Conservation (phyloP, 2,329 filamentous ascomycete genomes). For the Pseudopyricularia cyperi region DNA sequence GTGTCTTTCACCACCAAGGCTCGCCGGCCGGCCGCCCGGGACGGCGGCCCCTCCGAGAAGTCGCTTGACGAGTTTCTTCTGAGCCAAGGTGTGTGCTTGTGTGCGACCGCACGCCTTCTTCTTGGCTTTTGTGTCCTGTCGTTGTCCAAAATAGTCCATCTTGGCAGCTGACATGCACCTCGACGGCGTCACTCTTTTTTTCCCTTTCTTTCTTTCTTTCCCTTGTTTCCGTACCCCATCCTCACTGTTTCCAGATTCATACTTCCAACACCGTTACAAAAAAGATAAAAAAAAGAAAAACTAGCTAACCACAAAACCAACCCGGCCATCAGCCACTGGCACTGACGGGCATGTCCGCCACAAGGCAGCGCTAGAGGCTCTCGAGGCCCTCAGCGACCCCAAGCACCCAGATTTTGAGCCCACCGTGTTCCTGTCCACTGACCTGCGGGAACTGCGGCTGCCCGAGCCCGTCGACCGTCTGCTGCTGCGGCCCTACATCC, state of each 20-base stretch:
- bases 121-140: no score
- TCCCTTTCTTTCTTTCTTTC: neutral
- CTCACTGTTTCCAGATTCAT: neutral
- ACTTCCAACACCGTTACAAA: neutral
- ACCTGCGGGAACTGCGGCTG: constrained; percentile 23
- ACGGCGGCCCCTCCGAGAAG: neutral
- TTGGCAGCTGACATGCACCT: no score
- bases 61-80: no score
- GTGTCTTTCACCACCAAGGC: neutral
- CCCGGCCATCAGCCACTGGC: neutral
- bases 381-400: constrained; percentile 29
- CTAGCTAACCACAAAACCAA: no score
- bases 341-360: constrained; percentile 10
- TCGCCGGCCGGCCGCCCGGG: neutral
- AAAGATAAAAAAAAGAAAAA: neutral
- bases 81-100: no score
- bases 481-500: constrained; percentile 46
- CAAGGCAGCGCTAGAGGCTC: constrained; percentile 17
- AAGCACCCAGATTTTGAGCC: constrained; percentile 27
- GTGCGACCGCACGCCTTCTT: no score
- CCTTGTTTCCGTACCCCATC: neutral
- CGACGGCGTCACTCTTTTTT: neutral
- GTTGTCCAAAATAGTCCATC: no score
- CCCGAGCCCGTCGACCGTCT: constrained; percentile 28
- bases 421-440: constrained; percentile 27